Conservation (phyloP, 2,329 filamentous ascomycete species). For the Sclerotinia borealis region DNA sequence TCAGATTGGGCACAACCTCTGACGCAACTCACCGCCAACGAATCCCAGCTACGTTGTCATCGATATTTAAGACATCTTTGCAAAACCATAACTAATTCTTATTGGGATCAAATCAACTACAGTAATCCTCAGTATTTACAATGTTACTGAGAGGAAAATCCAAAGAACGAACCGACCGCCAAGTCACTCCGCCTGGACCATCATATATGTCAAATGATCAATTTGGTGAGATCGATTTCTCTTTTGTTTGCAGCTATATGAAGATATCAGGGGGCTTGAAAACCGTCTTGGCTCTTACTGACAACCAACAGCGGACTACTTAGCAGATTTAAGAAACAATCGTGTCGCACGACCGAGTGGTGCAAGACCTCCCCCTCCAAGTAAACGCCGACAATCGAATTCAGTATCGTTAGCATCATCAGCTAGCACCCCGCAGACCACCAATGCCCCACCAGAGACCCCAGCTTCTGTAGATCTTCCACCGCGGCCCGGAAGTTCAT, state of each 20-base stretch:
- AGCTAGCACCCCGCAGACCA: conserved; percentile 1
- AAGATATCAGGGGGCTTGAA: not conserved
- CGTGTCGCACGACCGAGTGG: conserved; percentile 63
- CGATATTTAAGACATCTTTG: not conserved
- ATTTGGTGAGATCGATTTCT: conserved; percentile 46
- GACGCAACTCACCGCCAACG: conserved; percentile 8
- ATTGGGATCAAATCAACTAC: not conserved
- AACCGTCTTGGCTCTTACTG: conserved; percentile 13
- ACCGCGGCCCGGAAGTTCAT: conserved; percentile 26
- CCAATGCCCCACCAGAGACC: conserved; percentile 15
- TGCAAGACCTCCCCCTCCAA: conserved; percentile 56
- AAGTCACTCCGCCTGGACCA: conserved; percentile 55
- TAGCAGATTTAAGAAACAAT: conserved; percentile 64
- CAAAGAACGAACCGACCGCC: conserved; percentile 37
- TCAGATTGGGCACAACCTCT: conserved; percentile 6
- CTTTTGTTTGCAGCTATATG: not conserved
- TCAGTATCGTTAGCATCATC: conserved; percentile 36
- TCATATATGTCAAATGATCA: conserved; percentile 62
- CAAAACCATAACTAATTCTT: not conserved
- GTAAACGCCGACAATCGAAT: conserved; percentile 28
- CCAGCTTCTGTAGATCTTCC: conserved; percentile 18
- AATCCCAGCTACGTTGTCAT: not conserved
- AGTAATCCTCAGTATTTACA: not conserved
- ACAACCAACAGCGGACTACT: conserved; percentile 54
- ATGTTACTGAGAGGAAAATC: conserved; percentile 31